Evolutionary conservation across 345 rosid species (phyloP), one percentile per base, ranked within the genome.

Genomic region (Eucalyptus grandis): DNA sequence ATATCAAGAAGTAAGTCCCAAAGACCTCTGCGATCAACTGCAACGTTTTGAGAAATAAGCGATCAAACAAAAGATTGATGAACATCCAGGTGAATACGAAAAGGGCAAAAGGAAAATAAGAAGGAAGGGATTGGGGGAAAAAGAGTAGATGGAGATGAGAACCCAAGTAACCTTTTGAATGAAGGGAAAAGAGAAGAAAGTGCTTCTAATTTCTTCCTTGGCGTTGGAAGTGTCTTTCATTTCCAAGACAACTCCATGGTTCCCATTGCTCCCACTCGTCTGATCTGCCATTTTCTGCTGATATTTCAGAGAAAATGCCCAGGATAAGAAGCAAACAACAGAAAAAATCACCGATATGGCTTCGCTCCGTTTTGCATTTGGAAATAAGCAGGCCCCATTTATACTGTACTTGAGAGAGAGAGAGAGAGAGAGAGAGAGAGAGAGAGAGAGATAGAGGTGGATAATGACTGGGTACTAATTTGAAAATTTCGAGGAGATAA

Each of bases 1-100:
- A 98, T 89, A 98, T 96, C 95, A 98, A 89, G 80, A 98, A 98
- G 87, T 94, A 98, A 3, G 99, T 98, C 67, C 99, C 99, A 34
- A 93, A 9, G 31, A 94, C 43, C 94, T 98, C 99, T 8, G 98
- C 99, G 87, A 95, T 72, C 89, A 98, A 49, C 99, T 97, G 94
- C 91, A 90, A 51, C 16, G 77, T 43, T 65, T 43, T 30, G 7
- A 72, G 30, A 30, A 80, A 81, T 24, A 34, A 31, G 21, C 14
- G 53, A 46, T 88, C 44, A 40, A 87, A 87, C 56, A 17, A 69
- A 34, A 69, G 43, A 69, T 34, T 9, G 81, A 69, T 69, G 81
- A 16, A 19, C 44, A 69, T 69, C 44, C 44, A 34, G 37, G 81
- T 17, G 81, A 34, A 69, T 31, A 17, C 4, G 81, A 34, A 69